Evolutionary conservation across 1,284 basidiomycete genomes (phyloP), one percentile per base, ranked within the genome.

Genomic region (Coniferiporia weirii): DNA sequence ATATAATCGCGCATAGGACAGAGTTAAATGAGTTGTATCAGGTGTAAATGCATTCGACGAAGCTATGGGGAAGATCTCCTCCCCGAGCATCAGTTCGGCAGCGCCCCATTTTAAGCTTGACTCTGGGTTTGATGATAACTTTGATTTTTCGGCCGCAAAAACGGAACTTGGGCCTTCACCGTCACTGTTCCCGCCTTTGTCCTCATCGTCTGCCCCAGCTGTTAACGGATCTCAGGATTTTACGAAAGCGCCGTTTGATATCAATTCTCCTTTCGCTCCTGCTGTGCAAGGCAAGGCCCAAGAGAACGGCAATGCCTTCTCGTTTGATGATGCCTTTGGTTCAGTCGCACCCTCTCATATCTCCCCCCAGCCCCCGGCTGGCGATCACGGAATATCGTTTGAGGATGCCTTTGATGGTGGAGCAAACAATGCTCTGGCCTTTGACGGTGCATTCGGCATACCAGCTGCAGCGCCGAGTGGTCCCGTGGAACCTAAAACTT

Each of bases 51-150:
- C 85, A 52, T 91, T 93, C 64, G 89, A 93, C 66, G 82, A 89
- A 66, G 83, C 85, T 1, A 78, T 89, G 68, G 79, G 82, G 27
- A 82, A 80, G 63, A 73, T 82, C 7, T 73, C 83, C 1, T 64
- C 67, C 8, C 60, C 67, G 63, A 66, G 65, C 38, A 68, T 73
- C 7, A 67, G 76, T 2, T 58, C 67, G 17, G 71, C 76, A 2
- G 66, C 74, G 2, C 75, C 80, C 2, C 72, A 74, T 15, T 82
- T 86, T 64, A 75, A 81, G 9, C 87, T 91, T 61, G 87, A 87
- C 60, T 75, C 81, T 57, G 79, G 77, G n/a, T 94, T 94, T 66
- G 92, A 94, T 38, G 91, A 93, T 66, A 88, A 90, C 64, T 93
- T 94, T 69, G 91, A 94, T 72, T 95, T 95, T 64, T 77, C 74